Conservation (phyloP, 208 protist genomes). For the Trypanosoma theileri region DNA sequence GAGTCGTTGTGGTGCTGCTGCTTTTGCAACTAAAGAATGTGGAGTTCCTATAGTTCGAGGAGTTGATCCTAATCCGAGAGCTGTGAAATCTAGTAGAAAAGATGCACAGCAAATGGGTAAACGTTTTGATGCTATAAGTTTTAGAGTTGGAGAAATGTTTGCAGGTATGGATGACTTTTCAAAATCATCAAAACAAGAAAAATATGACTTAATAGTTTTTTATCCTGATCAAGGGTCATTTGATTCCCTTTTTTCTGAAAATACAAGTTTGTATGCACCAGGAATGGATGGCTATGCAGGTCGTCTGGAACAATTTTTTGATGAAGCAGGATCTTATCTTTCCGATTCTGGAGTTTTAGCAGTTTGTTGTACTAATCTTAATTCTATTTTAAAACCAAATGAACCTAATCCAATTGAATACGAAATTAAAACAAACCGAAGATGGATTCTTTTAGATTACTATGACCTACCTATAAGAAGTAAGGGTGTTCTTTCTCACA, state of each 20-base stretch:
- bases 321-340: slow-evolving; percentile 54
- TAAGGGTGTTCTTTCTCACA: slow-evolving; percentile 29
- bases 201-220: slow-evolving; percentile 75
- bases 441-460: slow-evolving; percentile 91
- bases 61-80: slow-evolving; percentile 66
- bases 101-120: slow-evolving; percentile 45
- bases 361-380: slow-evolving; percentile 82
- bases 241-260: slow-evolving; percentile 41
- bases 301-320: slow-evolving; percentile 84
- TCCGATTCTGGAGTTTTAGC: slow-evolving; percentile 73
- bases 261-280: slow-evolving; percentile 50
- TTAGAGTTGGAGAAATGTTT: slow-evolving; percentile 77
- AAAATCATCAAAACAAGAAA: slow-evolving; percentile 15
- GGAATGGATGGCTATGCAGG: slow-evolving; percentile 53
- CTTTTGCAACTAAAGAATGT: slow-evolving; percentile 50
- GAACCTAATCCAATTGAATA: slow-evolving; percentile 85
- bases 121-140: slow-evolving; percentile 57
- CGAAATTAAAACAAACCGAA: slow-evolving; percentile 84
- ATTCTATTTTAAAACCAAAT: slow-evolving; percentile 62
- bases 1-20: slow-evolving; percentile 47
- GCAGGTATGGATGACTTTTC: slow-evolving; percentile 15
- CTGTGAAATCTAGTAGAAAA: slow-evolving; percentile 46
- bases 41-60: slow-evolving; percentile 83
- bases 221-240: slow-evolving; percentile 76
- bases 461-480: slow-evolving; percentile 74